Percentiles rank a stretch among this genome's conserved stretches.
phyloP scores from a whole-genome alignment of 371 early-diverging fungal genomes.

The Homolaphlyctis polyrhiza region DNA sequence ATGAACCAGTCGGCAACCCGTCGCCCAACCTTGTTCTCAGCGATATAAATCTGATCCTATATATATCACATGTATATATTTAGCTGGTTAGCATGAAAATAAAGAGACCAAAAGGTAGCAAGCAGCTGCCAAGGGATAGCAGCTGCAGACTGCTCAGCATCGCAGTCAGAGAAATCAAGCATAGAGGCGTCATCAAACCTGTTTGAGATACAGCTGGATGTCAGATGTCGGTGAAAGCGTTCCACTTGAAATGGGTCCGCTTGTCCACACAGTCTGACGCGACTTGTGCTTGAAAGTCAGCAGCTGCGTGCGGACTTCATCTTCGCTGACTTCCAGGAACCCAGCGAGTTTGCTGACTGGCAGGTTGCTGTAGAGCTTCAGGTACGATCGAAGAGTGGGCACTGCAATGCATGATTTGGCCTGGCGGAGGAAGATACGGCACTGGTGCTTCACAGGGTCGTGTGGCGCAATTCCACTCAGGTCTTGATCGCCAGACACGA shows the following conservation, averaged over 20 bases:
- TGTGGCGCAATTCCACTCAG: not conserved
- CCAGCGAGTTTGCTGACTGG: conserved; percentile 81
- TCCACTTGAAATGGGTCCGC: conserved; percentile 60
- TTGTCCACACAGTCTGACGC: conserved; percentile 77
- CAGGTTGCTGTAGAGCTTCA: conserved; percentile 91
- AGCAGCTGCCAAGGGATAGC: no score
- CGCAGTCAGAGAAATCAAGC: not conserved
- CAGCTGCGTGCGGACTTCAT: conserved; percentile 73
- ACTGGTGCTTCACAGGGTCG: conserved; percentile 58
- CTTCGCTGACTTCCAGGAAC: conserved; percentile 77
- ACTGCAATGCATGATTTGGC: conserved; percentile 79
- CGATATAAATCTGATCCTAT: conserved; percentile 91
- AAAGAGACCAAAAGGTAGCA: no score
- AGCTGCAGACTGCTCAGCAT: no score
- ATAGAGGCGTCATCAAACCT: no score
- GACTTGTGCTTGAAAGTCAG: conserved; percentile 90
- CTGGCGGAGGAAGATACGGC: conserved; percentile 78
- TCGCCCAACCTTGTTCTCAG: conserved; percentile 88
- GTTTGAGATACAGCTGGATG: conserved; percentile 85
- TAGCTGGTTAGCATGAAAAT: conserved; percentile 4
- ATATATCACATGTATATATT: no score
- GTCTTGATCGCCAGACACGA: conserved; percentile 71
- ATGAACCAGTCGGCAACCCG: conserved; percentile 94
- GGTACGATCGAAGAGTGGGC: conserved; percentile 85
- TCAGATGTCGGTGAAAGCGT: conserved; percentile 76